Evolutionary conservation across 2,329 filamentous ascomycete species (phyloP), one percentile per base, ranked within the genome.

Genomic region (Herpomyces periplanetae): DNA sequence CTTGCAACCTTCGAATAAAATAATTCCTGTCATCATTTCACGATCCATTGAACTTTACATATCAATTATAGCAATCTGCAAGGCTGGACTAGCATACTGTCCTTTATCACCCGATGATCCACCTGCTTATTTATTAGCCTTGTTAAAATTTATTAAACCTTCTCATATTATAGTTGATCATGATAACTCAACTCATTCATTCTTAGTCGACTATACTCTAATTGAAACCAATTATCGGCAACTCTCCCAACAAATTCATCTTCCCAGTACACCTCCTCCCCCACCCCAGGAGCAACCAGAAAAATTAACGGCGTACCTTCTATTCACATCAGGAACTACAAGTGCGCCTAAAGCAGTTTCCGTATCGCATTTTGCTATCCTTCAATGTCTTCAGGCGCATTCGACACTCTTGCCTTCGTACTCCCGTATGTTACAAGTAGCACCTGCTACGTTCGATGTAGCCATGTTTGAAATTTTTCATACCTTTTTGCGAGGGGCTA

Each of bases 401-500:
- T 49, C 84, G 30, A 46, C 42, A 17, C 56, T 73, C 28, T 59
- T 88, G 15, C 73, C 73, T 2, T 15, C 20, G 0, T 87, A 87
- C 31, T 44, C 44, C 8, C 52, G 69, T 17, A 87, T 88, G 34
- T 48, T 88, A 1, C 73, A 88, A 34, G 87, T 87, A 34, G 73
- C 73, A 3, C 62, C 69, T 3, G 68, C 73, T 1, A 87, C 71
- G 0, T 88, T 88, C 33, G 73, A 88, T 35, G 73, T 88, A 4
- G 85, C 68, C 0, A 61, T 87, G 4, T 88, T 88, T 33, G 73
- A 88, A 33, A 73, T 84, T 4, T 87, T 87, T 44, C 87, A 87
- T 27, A 64, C 73, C 0, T 42, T 73, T 8, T 61, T 58, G 25
- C 47, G 68, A 22, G 63, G 63, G 2, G 43, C 43, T 10, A 85